Base-by-base conservation (phyloP, 495 filamentous ascomycete genomes). In the Hypomontagnella monticulosa region DNA sequence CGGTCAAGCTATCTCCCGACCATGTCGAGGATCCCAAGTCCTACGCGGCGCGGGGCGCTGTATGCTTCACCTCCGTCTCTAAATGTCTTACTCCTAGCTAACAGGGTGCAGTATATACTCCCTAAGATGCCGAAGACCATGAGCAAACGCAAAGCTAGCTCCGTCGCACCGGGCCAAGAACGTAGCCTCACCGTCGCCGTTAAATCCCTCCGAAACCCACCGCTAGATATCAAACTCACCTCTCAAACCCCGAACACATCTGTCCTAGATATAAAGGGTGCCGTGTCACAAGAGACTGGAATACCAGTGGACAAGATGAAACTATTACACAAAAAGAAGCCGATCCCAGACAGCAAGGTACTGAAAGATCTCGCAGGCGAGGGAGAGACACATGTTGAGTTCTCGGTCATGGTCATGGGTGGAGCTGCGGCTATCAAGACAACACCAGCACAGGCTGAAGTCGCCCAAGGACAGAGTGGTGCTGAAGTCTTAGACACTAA, bases 381-480 rank as follows among this genome's bases (percentile, higher is more conserved):
- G 4, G 78, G 63, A 2, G 71, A 85, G 4, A 82, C 78, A 30
- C 82, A 84, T 48, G 73, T 90, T 4, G 91, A 95, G 79, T 86
- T 98, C 53, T 85, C 84, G 0, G 83, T 96, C 27, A 97, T 99
- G 95, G 80, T 97, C 19, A 88, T 98, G 67, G 92, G 89, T 12
- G 87, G 86, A 8, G 86, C 80, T 15, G 81, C 80, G 30, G 69
- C 71, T 34, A 67, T 66, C 4, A 75, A 70, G 58, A 69, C 72
- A 10, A 68, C 75, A 55, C 61, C 66, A 57, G 77, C 67, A 37
- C 49, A 79, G 67, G 46, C 72, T 68, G 61, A 72, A 44, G 53
- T 81, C 12, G 85, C 82, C 23, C 81, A 84, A 54, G 87, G 83
- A 11, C 75, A 80, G 20, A 85, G 83, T 65, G 87, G 86, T 16